Evolutionary conservation across 495 filamentous ascomycete species (phyloP).

Genomic region (Aspergillus sclerotioniger): DNA sequence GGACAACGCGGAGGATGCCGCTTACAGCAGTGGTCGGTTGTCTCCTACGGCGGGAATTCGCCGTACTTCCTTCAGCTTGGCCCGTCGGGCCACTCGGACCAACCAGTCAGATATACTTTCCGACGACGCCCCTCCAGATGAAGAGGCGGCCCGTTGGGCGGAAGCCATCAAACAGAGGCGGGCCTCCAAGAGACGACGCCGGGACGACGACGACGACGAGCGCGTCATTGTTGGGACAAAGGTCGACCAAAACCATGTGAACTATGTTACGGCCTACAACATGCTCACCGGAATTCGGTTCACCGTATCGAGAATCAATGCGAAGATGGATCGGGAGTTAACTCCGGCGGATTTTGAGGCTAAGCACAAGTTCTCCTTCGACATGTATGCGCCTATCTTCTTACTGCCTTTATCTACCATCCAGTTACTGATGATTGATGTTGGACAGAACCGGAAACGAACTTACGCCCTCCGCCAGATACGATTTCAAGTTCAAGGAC

Average conservation of each 20-base stretch:
- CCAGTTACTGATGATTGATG: conserved; percentile 20
- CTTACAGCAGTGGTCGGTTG: conserved; percentile 72
- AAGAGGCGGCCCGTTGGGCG: conserved; percentile 87
- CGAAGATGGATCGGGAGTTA: conserved; percentile 87
- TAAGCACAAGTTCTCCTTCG: conserved; percentile 97
- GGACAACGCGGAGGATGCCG: conserved; percentile 61
- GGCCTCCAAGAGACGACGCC: conserved; percentile 73
- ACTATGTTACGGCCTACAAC: conserved; percentile 98
- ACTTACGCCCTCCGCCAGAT: conserved; percentile 95
- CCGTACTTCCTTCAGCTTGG: conserved; percentile 78
- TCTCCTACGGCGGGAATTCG: conserved; percentile 73
- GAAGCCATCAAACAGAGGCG: conserved; percentile 89
- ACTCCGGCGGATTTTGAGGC: conserved; percentile 88
- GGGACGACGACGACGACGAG: conserved; percentile 92
- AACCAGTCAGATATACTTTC: conserved; percentile 77
- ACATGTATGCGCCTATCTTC: conserved; percentile 67
- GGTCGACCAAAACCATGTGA: conserved; percentile 95
- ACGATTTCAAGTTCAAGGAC: conserved; percentile 99
- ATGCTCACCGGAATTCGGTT: conserved; percentile 99
- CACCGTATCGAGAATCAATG: conserved; percentile 92
- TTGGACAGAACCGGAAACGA: conserved; percentile 82
- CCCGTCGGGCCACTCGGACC: conserved; percentile 75
- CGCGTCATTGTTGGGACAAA: conserved; percentile 95
- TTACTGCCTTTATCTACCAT: neutral
- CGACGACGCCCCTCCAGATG: conserved; percentile 83